phyloP scores from a whole-genome alignment of 192 early-diverging fungal species.

The Kickxella alabastrina region DNA sequence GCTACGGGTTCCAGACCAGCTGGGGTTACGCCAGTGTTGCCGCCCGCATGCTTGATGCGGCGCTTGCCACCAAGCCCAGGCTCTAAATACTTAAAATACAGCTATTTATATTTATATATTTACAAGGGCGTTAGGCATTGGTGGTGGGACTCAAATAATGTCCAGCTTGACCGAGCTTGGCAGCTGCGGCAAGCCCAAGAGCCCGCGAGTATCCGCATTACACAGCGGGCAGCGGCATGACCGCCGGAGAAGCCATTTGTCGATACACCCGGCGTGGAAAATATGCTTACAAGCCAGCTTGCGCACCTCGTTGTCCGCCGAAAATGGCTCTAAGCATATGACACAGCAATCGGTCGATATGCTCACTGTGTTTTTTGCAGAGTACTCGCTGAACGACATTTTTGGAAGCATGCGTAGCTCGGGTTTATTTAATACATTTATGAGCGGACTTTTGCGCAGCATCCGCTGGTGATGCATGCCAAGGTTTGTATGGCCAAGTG shows the following conservation, averaged over 20 bases:
- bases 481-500: background rate
- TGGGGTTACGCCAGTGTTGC: constrained; percentile 55
- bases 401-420: constrained; percentile 16
- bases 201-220: constrained; percentile 22
- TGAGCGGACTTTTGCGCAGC: background rate
- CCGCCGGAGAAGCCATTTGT: constrained; percentile 38
- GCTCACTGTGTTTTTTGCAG: background rate
- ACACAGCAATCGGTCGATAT: constrained; percentile 10
- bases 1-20: constrained; percentile 57
- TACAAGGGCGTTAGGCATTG: constrained; percentile 5
- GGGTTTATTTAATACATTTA: constrained; percentile 4
- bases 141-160: too few relatives aligned
- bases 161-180: constrained; percentile 27
- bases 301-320: constrained; percentile 14
- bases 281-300: constrained; percentile 32
- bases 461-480: background rate
- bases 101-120: background rate
- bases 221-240: constrained; percentile 45
- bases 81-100: too few relatives aligned
- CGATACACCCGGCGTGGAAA: constrained; percentile 35
- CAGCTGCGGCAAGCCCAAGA: constrained; percentile 11
- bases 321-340: constrained; percentile 33
- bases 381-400: constrained; percentile 4
- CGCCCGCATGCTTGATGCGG: constrained; percentile 39
- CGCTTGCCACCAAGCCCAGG: background rate